Evolutionary conservation across 1,284 basidiomycete genomes (phyloP).

Genomic region (Trichosporon inkin): DNA sequence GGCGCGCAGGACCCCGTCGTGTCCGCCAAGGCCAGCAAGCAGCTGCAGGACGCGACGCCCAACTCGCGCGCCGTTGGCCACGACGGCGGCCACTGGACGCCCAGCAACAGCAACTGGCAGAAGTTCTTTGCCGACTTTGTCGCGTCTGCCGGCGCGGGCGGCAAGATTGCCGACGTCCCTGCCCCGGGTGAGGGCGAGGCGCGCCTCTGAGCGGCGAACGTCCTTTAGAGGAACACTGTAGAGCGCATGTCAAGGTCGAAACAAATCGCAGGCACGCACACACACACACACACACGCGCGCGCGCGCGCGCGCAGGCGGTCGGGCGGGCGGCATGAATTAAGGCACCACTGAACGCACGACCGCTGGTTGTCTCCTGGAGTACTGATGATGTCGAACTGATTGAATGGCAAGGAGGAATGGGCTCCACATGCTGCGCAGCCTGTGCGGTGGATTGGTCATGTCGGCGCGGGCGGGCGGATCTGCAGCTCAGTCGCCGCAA

Average conservation of each 20-base stretch:
- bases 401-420: too few relatives aligned
- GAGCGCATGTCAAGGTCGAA: neutral
- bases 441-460: too few relatives aligned
- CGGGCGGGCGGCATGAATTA: too few relatives aligned
- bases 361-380: too few relatives aligned
- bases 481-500: too few relatives aligned
- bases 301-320: too few relatives aligned
- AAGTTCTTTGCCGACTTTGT: neutral
- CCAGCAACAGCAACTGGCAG: neutral
- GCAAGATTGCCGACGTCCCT: neutral
- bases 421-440: too few relatives aligned
- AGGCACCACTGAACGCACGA: too few relatives aligned
- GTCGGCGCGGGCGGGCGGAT: too few relatives aligned
- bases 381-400: too few relatives aligned
- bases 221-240: neutral
- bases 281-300: too few relatives aligned
- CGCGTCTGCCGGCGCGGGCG: neutral
- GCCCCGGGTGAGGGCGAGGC: neutral
- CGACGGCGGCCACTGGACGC: conserved; percentile 34
- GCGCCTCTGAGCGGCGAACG: neutral
- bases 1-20: conserved; percentile 79
- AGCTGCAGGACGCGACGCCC: conserved; percentile 60
- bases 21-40: conserved; percentile 62
- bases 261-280: too few relatives aligned
- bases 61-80: conserved; percentile 44